phyloP scores from a whole-genome alignment of 2,329 filamentous ascomycete genomes.

The Aureobasidium sp. region DNA sequence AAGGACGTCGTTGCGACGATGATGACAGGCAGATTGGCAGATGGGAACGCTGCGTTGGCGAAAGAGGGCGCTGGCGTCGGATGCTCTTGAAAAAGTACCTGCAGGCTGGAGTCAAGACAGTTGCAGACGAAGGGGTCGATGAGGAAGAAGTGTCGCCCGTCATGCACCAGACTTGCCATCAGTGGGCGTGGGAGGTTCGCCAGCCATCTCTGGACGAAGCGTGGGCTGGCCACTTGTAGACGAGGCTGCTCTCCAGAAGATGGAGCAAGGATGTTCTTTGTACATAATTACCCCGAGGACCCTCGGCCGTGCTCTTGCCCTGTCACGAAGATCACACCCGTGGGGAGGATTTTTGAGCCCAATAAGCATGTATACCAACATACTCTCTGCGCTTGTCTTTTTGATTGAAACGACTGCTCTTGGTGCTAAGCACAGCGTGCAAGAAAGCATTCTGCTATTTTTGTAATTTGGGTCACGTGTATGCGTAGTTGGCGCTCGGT shows the following conservation, averaged over 20 bases:
- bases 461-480: background rate
- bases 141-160: conserved; percentile 46
- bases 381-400: too few relatives aligned
- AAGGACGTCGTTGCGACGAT: conserved; percentile 42
- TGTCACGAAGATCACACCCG: background rate
- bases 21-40: conserved; percentile 44
- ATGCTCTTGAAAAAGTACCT: conserved; percentile 45
- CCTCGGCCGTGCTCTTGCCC: background rate
- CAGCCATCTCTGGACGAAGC: conserved; percentile 42
- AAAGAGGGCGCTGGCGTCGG: conserved; percentile 43
- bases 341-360: background rate
- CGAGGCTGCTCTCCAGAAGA: background rate
- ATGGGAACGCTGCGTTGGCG: conserved; percentile 46
- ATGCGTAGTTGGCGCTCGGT: background rate
- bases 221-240: conserved; percentile 26
- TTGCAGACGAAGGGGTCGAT: conserved; percentile 37
- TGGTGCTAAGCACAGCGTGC: background rate
- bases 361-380: background rate
- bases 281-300: background rate
- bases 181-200: conserved; percentile 46
- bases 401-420: too few relatives aligned
- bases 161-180: conserved; percentile 49
- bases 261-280: background rate
- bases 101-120: conserved; percentile 37
- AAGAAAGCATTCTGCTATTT: background rate